Base-by-base conservation (phyloP, 116 monocot species). In the Posidonia oceanica region DNA sequence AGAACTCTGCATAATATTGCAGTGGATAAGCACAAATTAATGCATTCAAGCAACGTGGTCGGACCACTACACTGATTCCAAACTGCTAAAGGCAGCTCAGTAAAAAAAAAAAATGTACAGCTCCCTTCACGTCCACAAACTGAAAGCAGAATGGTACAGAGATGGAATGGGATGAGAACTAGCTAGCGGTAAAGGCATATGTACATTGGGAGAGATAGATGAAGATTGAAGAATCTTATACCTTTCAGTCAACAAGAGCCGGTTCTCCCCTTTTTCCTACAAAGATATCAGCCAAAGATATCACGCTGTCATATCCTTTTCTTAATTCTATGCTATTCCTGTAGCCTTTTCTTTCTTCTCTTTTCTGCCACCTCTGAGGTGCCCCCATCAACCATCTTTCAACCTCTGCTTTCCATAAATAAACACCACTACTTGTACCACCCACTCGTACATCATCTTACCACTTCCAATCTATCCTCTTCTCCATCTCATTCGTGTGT, bases 361-460 rank as follows among this genome's bases (percentile, higher is more conserved):
- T 23, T 29, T 68, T 13, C 68, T 68, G 68, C 68, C 68, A 68
- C 52, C 21, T 68, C 68, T 68, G 68, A 68, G 52, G 68, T 68
- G 40, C 68, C 68, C 68, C 23, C 68, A 53, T 53, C 68, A 53
- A 22, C 68, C 52, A 39, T 53, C 51, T 68, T 48, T 53, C 68
- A 66, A 68, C 68, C 52, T 10, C 22, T 68, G 68, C 68, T 54
- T 68, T 54, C 52, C 52, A 53, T 53, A 68, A 68, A 52, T 68
- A 68, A 68, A 54, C 68, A 68, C 53, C 68, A 68, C 68, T 52
- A 54, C 22, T 36, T 29, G 21, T 53, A 68, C 52, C 23, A 21
- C 52, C 66, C 68, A 16, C 39, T 44, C 66, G 5, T 48, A 48
- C 48, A 48, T 48, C 48, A 48, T 48, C 48, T 48, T 7, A 41